These are phyloP conservation scores for Zasmidium citrigriseum DNA, from an alignment of 2,329 filamentous ascomycete genomes.

Conservation along the genomic window DNA sequence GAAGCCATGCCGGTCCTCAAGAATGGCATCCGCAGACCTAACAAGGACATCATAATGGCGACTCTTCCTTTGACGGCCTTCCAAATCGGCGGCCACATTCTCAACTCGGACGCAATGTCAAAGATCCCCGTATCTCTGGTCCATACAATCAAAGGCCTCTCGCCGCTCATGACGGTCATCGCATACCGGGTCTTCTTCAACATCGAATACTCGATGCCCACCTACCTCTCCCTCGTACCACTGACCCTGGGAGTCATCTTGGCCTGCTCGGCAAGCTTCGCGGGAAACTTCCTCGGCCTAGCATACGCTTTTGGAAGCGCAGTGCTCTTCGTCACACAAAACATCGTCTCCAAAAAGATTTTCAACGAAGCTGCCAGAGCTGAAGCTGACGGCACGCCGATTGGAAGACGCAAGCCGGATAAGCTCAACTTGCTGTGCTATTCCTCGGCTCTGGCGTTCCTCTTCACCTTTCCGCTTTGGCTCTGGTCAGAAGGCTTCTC, in stretches of 20 bases:
- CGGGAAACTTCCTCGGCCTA: slow-evolving; percentile 88
- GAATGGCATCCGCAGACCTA: slow-evolving; percentile 79
- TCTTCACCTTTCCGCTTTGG: slow-evolving; percentile 89
- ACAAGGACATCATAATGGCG: slow-evolving; percentile 76
- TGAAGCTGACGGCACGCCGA: slow-evolving; percentile 69
- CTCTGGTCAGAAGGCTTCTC: slow-evolving; percentile 83
- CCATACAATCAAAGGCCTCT: slow-evolving; percentile 97
- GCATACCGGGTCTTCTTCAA: slow-evolving; percentile 89
- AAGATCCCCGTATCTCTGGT: slow-evolving; percentile 96
- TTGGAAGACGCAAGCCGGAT: slow-evolving; percentile 77
- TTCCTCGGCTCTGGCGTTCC: slow-evolving; percentile 88
- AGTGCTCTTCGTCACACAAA: slow-evolving; percentile 94
- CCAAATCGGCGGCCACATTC: slow-evolving; percentile 88
- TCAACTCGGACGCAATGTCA: slow-evolving; percentile 90
- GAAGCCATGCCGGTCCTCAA: slow-evolving; percentile 74
- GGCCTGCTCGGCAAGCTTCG: slow-evolving; percentile 89
- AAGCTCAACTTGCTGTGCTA: slow-evolving; percentile 97
- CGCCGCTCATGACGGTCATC: slow-evolving; percentile 89
- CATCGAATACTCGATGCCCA: slow-evolving; percentile 82
- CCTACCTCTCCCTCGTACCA: slow-evolving; percentile 75
- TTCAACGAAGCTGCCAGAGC: slow-evolving; percentile 92
- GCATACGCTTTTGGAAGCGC: slow-evolving; percentile 86
- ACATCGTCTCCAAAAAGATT: slow-evolving; percentile 96
- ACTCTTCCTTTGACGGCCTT: slow-evolving; percentile 92
- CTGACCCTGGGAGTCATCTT: slow-evolving; percentile 93